These are phyloP conservation scores for Geosmithia putterillii DNA, from an alignment of 2,329 filamentous ascomycete species.

Conservation along the genomic window DNA sequence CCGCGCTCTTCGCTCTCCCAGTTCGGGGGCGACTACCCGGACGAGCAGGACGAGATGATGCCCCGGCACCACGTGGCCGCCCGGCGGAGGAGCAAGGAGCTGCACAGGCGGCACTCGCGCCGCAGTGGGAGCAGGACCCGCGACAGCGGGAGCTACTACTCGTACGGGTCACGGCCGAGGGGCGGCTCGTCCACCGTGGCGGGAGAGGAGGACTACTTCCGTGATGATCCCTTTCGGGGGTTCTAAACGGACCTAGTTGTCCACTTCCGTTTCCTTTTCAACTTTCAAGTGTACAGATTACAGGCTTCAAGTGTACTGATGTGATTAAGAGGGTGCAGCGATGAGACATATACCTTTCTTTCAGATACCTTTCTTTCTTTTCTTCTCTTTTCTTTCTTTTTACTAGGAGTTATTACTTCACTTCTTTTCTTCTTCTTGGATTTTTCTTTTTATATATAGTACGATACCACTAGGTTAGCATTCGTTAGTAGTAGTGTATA, in stretches of 20 bases:
- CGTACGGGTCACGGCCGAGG: conserved; percentile 11
- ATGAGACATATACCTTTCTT: too few relatives aligned
- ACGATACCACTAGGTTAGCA: background rate
- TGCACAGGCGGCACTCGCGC: conserved; percentile 37
- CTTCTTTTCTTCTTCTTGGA: background rate
- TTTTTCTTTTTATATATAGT: background rate
- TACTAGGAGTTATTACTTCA: background rate
- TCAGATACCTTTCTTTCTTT: too few relatives aligned
- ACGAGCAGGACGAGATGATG: conserved; percentile 37
- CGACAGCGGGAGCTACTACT: conserved; percentile 27
- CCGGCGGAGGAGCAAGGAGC: conserved; percentile 43
- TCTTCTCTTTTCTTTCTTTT: background rate
- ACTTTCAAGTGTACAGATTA: background rate
- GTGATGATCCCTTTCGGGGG: conserved; percentile 49
- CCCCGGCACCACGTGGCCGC: conserved; percentile 33
- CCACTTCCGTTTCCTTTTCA: background rate
- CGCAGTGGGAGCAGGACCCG: conserved; percentile 41
- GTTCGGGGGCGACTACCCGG: conserved; percentile 28
- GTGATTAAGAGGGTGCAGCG: too few relatives aligned
- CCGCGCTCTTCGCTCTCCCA: conserved; percentile 31
- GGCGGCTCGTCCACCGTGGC: too few relatives aligned
- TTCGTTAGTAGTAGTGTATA: background rate
- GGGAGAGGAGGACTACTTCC: conserved; percentile 33
- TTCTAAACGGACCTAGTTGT: conserved; percentile 27
- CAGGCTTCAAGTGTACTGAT: background rate